Conservation (phyloP, 495 filamentous ascomycete genomes). For the Chaetomidium leptoderma region DNA sequence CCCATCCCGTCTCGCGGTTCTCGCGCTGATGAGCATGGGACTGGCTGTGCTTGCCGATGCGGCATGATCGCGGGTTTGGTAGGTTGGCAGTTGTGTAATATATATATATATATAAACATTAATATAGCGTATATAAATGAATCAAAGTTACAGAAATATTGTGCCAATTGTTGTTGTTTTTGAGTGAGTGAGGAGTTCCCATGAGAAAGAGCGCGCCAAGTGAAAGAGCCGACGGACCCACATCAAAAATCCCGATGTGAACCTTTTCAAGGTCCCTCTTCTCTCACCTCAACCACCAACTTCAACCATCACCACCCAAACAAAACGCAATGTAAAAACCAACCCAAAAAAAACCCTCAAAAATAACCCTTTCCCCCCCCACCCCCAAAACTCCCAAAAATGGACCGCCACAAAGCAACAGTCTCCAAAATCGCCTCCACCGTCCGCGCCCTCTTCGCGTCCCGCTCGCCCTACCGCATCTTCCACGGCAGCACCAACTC, state of each 20-base stretch:
- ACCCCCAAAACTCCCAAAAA: constrained; percentile 3
- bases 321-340: constrained; percentile 5
- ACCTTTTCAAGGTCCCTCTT: no score
- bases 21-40: no score
- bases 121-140: no score
- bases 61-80: no score
- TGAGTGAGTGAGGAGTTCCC: background rate
- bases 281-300: constrained; percentile 1
- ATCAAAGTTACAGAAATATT: no score
- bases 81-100: no score
- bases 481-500: constrained; percentile 73
- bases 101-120: no score
- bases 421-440: constrained; percentile 32
- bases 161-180: no score
- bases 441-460: constrained; percentile 54
- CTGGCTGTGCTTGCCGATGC: no score
- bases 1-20: no score
- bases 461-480: constrained; percentile 64
- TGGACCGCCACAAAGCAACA: constrained; percentile 27
- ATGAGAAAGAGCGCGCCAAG: background rate
- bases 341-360: background rate
- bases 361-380: background rate
- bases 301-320: background rate
- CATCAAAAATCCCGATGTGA: constrained; percentile 9
- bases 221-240: constrained; percentile 9